These are phyloP conservation scores for Scutellaria minor DNA, from an alignment of 257 asterid species.

Conservation along the genomic window DNA sequence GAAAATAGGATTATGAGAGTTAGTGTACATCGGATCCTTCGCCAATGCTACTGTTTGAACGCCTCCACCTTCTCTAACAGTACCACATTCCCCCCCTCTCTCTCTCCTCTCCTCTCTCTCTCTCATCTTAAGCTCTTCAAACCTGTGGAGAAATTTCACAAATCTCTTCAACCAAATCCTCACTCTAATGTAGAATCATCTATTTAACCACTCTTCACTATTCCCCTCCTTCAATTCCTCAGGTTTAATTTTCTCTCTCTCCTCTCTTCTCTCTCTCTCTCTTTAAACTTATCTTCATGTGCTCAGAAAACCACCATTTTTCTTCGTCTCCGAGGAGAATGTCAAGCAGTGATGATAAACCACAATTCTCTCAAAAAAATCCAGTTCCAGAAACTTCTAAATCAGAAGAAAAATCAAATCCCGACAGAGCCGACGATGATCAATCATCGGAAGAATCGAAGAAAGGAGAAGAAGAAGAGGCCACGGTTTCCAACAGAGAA, in stretches of 20 bases:
- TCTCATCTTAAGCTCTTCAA: slow-evolving; percentile 30
- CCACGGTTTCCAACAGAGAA: slow-evolving; percentile 8
- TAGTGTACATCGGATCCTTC: slow-evolving; percentile 65
- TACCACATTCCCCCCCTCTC: slow-evolving; percentile 26
- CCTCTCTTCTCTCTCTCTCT: not conserved
- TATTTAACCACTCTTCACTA: slow-evolving; percentile 23
- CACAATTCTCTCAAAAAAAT: not conserved
- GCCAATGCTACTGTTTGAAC: slow-evolving; percentile 44
- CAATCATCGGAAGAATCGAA: not conserved
- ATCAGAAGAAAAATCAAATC: not conserved
- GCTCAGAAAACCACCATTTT: slow-evolving; percentile 40
- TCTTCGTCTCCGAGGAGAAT: slow-evolving; percentile 33
- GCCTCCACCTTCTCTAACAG: slow-evolving; percentile 35
- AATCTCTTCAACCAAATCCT: slow-evolving; percentile 3
- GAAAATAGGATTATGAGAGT: slow-evolving; percentile 44
- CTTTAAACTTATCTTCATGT: slow-evolving; percentile 40
- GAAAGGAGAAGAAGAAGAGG: not conserved
- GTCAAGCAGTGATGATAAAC: slow-evolving; percentile 23
- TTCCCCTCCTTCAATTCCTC: not conserved
- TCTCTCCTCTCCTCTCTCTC: slow-evolving; percentile 30
- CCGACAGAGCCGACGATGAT: not conserved
- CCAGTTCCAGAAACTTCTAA: not conserved
- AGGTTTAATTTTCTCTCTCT: not conserved
- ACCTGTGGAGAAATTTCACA: slow-evolving; percentile 2
- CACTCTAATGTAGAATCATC: slow-evolving; percentile 7